Evolutionary conservation across 1,139 yeast genomes (phyloP), one percentile per base, ranked within the genome.

Genomic region (Diutina ranongensis): DNA sequence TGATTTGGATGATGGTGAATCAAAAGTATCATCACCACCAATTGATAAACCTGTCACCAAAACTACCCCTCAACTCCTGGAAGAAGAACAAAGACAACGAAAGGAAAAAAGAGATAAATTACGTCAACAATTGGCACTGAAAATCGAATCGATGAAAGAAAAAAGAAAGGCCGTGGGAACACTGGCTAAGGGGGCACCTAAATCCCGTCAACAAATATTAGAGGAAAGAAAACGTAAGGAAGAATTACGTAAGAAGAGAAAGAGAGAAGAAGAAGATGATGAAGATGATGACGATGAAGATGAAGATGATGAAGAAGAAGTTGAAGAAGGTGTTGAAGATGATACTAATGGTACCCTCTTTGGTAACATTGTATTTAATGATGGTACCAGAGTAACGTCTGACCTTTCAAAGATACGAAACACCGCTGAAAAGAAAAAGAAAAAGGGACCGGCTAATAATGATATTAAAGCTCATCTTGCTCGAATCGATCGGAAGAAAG

Each of bases 131-230:
- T 72, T 92, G 46, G 81, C 92, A 32, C 74, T 74, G 19, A 85
- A 80, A 60, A 89, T 92, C 52, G 76, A 70, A 49, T 69, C 64
- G 27, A 60, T 92, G 63, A 78, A 80, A 54, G 92, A 83, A 49
- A 84, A 78, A 62, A 78, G 99, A 57, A 89, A 83, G 57, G 98
- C 97, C 0, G 94, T 94, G 1, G 97, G 97, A 1, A 68, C 92
- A 0, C 82, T 78, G 42, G 79, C 72, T 15, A 71, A 74, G 3
- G 95, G 95, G 25, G 94, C 95, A 0, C 92, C 94, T 12, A 74
- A 81, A 49, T 81, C 89, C 2, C 72, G 94, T 59, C 88, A 83
- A 51, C 86, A 83, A 49, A 82, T 83, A 45, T 63, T 83, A 50
- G 83, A 74, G 46, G 88, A 76, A 51, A 62, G 76, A 44, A 70